Evolutionary conservation across 768 basidiomycete species (phyloP), one percentile per base, ranked within the genome.

Genomic region (Russula foetens): DNA sequence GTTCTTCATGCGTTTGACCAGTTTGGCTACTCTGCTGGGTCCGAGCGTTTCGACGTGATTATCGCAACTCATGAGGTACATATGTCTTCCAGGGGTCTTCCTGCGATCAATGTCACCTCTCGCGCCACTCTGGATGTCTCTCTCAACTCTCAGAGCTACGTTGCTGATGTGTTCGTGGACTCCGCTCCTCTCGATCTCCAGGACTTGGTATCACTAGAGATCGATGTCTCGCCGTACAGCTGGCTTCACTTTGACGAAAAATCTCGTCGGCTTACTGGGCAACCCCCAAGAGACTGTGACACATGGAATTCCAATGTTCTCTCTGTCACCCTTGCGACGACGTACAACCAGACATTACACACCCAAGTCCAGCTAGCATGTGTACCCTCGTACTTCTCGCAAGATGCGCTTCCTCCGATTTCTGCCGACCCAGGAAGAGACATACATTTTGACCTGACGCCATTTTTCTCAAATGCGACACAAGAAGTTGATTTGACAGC

Each of bases 11-110:
- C 81, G 5, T 86, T 89, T 47, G 90, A 92, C 66, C 77, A 82
- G 63, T 76, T 80, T 66, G 91, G 90, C 7, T 92, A 86, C 67
- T 81, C 81, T 12, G 85, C 87, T 41, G 73, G 74, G 9, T 72
- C 71, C 19, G 71, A 86, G 24, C 75, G 77, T 11, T 93, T 96
- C 70, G 76, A 79, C 67, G 66, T 95, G 33, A 77, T 86, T 51
- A 74, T 92, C 35, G 83, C 89, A 2, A 70, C 75, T 21, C 84
- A 92, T 69, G 86, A 92, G 58, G 73, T 95, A 58, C 82, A 83
- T 47, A 65, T 77, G 47, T 66, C 75, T 7, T 69, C 72, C 12
- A 52, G 69, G 14, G 69, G 80, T 41, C 77, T 89, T 19, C 81
- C 84, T 12, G 81, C 81, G 7, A 78, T 92, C 71, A 93, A 94